Percentiles rank a stretch among this genome's conserved stretches.
Conservation (phyloP, 1,284 basidiomycete genomes). For the Wolfiporia cocos region DNA sequence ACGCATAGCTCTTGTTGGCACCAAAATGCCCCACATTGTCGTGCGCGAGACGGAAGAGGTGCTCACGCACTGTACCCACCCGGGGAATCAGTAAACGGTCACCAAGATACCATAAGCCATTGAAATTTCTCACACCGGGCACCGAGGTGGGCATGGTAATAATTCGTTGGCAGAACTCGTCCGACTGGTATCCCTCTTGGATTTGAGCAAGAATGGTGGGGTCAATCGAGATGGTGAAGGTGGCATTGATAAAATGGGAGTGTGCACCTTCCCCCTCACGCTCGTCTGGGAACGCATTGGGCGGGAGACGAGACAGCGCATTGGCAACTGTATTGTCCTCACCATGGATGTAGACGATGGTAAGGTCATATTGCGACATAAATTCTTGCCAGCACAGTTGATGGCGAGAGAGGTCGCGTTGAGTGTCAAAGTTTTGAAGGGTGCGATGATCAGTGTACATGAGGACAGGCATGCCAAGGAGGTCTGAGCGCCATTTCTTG, state of each 20-base stretch:
- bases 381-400: conserved; percentile 34
- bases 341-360: conserved; percentile 30
- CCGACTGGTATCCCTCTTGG: conserved; percentile 19
- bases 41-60: conserved; percentile 23
- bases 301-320: conserved; percentile 27
- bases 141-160: conserved; percentile 9
- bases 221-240: conserved; percentile 19
- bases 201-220: conserved; percentile 18
- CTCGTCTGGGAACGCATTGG: background rate
- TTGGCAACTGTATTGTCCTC: conserved; percentile 31
- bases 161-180: conserved; percentile 24
- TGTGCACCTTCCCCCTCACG: too few species aligned
- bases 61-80: conserved; percentile 11
- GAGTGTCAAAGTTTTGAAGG: conserved; percentile 29
- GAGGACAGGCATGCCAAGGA: conserved; percentile 26
- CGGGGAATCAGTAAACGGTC: conserved; percentile 19
- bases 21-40: conserved; percentile 32
- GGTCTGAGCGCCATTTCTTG: conserved; percentile 27
- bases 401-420: conserved; percentile 26
- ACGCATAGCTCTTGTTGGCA: conserved; percentile 27
- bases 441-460: conserved; percentile 36
- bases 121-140: conserved; percentile 1
- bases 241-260: background rate
- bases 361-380: conserved; percentile 29
- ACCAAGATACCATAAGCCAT: conserved; percentile 26